Evolutionary conservation across 306 rosid species (phyloP), one percentile per base, ranked within the genome.

Genomic region (Rubus idaeus): DNA sequence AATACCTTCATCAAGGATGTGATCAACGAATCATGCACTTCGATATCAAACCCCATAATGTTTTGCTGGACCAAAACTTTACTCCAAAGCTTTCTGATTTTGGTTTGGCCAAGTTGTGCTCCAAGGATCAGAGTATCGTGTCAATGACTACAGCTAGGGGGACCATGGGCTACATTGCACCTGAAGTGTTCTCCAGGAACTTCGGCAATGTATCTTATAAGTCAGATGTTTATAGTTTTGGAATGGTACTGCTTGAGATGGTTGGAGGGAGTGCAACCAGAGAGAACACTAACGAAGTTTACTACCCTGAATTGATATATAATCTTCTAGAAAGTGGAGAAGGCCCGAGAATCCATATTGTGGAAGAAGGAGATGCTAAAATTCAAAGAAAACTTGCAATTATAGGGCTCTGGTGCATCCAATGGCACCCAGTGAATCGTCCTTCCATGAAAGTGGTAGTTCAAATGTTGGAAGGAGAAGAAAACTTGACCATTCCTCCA

Each of bases 241-340:
- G 85, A 8, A 83, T 83, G 77, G 10, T 83, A 60, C 30, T 82
- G 63, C 80, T 85, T 42, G 84, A 85, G 71, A 82, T 74, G 50
- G 67, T 83, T 11, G 79, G 85, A 37, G 81, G 85, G 5, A 83
- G 77, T n/a, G 73, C 52, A 5, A 18, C 21, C 5, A 44, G 8
- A 1, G 71, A 74, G 10, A 78, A 56, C 30, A 23, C 57, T 5
- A 16, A 71, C 39, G 78, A 78, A 8, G 61, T 64, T 68, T 21
- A 52, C 65, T 82, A 61, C 39, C 70, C 60, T 1, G 67, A 56
- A 55, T 56, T 52, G 53, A 73, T 73, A 17, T 39, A 73, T 40
- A 57, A 57, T 52, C 66, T 21, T 2, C 6, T 55, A n/a, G 50
- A 39, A 39, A 35, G 13, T 20, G 66, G 64, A 39, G 66, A 57